Percentiles rank a stretch among this genome's conserved stretches.
phyloP scores from a whole-genome alignment of 495 filamentous ascomycete genomes.

The Polyplosphaeria fusca region DNA sequence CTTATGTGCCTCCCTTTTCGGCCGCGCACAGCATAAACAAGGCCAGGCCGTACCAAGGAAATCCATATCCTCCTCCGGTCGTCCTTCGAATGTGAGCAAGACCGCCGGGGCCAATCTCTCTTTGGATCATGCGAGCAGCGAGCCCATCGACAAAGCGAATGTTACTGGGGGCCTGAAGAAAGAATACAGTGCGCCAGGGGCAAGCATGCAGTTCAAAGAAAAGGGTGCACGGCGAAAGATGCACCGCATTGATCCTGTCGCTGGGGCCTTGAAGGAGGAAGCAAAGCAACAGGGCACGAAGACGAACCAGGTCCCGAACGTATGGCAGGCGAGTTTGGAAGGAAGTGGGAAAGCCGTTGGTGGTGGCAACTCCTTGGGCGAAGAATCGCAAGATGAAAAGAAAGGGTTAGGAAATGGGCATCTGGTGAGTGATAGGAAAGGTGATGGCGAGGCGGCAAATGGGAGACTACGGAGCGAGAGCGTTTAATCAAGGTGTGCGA shows the following conservation, averaged over 20 bases:
- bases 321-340: slow-evolving; percentile 2
- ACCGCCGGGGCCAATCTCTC: too few species aligned
- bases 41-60: background rate
- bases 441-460: too few species aligned
- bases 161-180: background rate
- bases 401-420: too few species aligned
- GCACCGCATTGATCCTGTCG: background rate
- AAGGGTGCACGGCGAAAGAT: slow-evolving; percentile 8
- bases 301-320: background rate
- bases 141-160: background rate
- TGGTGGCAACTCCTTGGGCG: too few species aligned
- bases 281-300: background rate
- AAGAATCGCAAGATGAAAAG: too few species aligned
- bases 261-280: background rate
- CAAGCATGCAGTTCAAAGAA: background rate
- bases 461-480: too few species aligned
- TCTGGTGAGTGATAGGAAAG: too few species aligned
- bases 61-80: too few species aligned
- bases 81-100: background rate
- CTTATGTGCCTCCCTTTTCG: background rate
- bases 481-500: too few species aligned
- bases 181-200: background rate
- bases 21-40: background rate
- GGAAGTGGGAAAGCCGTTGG: background rate
- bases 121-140: too few species aligned